These are phyloP conservation scores for Canavalia ensiformis DNA, from an alignment of 306 rosid genomes.

Conservation along the genomic window DNA sequence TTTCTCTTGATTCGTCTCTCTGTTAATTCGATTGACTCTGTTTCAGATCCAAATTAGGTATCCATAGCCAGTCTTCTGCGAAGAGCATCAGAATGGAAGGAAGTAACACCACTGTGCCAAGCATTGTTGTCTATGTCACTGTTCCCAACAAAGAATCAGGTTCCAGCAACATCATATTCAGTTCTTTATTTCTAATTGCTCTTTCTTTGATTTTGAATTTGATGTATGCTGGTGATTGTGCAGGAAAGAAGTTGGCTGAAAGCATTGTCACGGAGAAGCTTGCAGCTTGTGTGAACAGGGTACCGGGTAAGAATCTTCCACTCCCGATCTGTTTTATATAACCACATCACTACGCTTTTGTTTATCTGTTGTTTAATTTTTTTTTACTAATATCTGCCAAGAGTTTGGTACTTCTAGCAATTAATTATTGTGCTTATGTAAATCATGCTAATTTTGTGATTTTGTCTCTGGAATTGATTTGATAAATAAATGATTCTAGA, in stretches of 20 bases:
- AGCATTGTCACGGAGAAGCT: slow-evolving; percentile 88
- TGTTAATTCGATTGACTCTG: neutral
- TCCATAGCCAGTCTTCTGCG: slow-evolving; percentile 50
- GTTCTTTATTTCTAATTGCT: neutral
- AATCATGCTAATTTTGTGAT: neutral
- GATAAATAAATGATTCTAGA: neutral
- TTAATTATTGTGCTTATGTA: neutral
- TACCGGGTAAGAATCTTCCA: slow-evolving; percentile 69
- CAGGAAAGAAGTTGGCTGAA: slow-evolving; percentile 91
- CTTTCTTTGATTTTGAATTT: slow-evolving; percentile 26
- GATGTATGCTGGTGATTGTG: slow-evolving; percentile 33
- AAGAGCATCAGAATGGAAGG: slow-evolving; percentile 72
- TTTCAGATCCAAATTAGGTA: slow-evolving; percentile 70
- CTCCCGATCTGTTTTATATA: neutral
- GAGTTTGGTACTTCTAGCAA: neutral
- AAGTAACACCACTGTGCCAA: slow-evolving; percentile 69
- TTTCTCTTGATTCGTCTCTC: neutral
- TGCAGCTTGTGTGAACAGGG: slow-evolving; percentile 94
- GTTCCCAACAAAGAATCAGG: slow-evolving; percentile 95
- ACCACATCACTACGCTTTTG: neutral
- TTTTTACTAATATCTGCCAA: neutral
- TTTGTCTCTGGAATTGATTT: neutral
- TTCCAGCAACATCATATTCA: neutral
- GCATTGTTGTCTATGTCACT: slow-evolving; percentile 94
- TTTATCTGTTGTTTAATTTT: neutral